Evolutionary conservation across 2,329 filamentous ascomycete genomes (phyloP).

Genomic region (Colletotrichum ledebouriae): DNA sequence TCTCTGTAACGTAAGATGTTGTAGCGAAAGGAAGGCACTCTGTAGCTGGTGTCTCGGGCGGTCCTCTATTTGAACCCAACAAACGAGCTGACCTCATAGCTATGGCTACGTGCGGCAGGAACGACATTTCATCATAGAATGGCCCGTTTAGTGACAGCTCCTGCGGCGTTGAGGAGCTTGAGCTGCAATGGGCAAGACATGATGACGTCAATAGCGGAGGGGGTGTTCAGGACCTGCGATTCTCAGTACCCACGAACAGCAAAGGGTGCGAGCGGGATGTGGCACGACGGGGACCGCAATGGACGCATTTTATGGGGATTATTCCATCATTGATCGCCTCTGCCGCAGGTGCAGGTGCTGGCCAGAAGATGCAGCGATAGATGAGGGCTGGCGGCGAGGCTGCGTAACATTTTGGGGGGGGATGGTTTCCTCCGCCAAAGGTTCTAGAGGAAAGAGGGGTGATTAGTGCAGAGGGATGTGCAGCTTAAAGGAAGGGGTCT

Average conservation of each 20-base stretch:
- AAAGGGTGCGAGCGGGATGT: slow-evolving; percentile 22
- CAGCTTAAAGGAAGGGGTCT: not conserved
- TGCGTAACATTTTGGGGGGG: not conserved
- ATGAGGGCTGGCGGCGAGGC: not conserved
- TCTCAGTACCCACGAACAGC: slow-evolving; percentile 7
- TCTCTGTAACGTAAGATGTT: slow-evolving; percentile 4
- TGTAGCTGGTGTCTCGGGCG: not conserved
- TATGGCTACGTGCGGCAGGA: slow-evolving; percentile 29
- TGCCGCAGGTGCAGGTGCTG: not conserved
- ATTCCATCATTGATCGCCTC: slow-evolving; percentile 39
- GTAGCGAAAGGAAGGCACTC: not conserved
- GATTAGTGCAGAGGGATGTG: not conserved
- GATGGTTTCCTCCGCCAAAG: too few relatives aligned
- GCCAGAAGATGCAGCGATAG: not conserved
- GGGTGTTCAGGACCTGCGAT: slow-evolving; percentile 8
- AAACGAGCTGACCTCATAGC: slow-evolving; percentile 37
- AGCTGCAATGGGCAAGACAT: slow-evolving; percentile 38
- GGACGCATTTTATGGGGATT: slow-evolving; percentile 35
- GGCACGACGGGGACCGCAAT: slow-evolving; percentile 25
- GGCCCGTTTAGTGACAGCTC: slow-evolving; percentile 15
- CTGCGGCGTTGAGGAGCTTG: slow-evolving; percentile 24
- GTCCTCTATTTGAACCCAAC: slow-evolving; percentile 32
- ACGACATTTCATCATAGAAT: slow-evolving; percentile 42
- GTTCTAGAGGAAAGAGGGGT: not conserved
- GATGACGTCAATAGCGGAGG: slow-evolving; percentile 41